phyloP scores from a whole-genome alignment of 1,284 basidiomycete genomes.

The Peniophora sp. region DNA sequence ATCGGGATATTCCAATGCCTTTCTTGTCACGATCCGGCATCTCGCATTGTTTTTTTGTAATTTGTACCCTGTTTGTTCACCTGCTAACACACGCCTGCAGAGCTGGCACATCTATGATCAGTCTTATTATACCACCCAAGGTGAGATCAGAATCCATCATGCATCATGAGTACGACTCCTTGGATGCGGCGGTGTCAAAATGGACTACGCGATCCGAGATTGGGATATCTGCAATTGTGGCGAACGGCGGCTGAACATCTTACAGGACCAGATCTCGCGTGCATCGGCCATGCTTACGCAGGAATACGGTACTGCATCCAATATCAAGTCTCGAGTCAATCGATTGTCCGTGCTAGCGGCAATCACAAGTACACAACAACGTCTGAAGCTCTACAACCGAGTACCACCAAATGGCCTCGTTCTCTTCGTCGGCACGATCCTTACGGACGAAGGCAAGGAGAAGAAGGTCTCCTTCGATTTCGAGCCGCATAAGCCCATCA shows the following conservation, averaged over 20 bases:
- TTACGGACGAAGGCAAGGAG: constrained; percentile 98
- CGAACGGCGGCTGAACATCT: neutral
- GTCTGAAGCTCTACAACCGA: constrained; percentile 93
- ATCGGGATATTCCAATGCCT: too few relatives aligned
- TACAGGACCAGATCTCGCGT: constrained; percentile 90
- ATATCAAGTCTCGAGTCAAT: constrained; percentile 99
- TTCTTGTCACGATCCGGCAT: too few relatives aligned
- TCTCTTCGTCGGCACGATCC: constrained; percentile 94
- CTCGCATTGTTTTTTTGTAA: too few relatives aligned
- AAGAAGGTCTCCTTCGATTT: constrained; percentile 98
- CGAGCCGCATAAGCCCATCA: constrained; percentile 97
- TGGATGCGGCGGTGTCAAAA: too few relatives aligned
- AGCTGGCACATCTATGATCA: constrained; percentile 99
- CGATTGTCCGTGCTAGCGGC: constrained; percentile 95
- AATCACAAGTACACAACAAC: constrained; percentile 98
- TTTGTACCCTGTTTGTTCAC: constrained; percentile 4
- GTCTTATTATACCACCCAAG: constrained; percentile 92
- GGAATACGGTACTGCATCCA: constrained; percentile 96
- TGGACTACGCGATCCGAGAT: constrained; percentile 3
- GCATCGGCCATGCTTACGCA: constrained; percentile 94
- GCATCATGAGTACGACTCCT: too few relatives aligned
- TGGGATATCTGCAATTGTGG: neutral
- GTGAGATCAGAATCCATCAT: constrained; percentile 34
- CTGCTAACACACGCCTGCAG: constrained; percentile 26
- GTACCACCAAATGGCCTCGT: constrained; percentile 97